Evolutionary conservation across 2,329 filamentous ascomycete species (phyloP), one percentile per base, ranked within the genome.

Genomic region (Coniochaeta sp.): DNA sequence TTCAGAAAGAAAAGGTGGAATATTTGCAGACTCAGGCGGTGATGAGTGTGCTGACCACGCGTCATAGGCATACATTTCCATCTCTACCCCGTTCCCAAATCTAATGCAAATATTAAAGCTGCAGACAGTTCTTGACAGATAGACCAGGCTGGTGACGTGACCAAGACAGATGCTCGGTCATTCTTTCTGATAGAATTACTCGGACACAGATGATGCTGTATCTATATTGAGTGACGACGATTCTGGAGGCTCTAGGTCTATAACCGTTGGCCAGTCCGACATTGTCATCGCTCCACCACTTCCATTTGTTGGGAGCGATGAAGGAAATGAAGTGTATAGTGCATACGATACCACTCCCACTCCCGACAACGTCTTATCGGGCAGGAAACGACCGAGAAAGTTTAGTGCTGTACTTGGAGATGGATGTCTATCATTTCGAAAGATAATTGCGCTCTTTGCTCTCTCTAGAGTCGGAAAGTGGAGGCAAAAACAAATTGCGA

Each of bases 1-100:
- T 84, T 65, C 73, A 76, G 57, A 87, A 89, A 67, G 87, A 85
- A 1, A 89, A 89, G 47, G 43, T 47, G 24, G 12, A 19, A 47
- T 47, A 66, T 59, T 33, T 28, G 17, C 22, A 36, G 26, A n/a
- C 11, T 57, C 31, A 40, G n/a, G n/a, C n/a, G n/a, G n/a, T 58
- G n/a, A 16, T 58, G 43, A 17, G 36, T 34, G 7, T 47, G 43
- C 43, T 47, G 22, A 47, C 43, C 38, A 24, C 11, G 43, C 11
- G 43, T 40, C 16, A 3, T 24, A 47, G 43, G 47, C 47, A 22
- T 52, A 52, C 47, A 52, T 52, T 5, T 26, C 22, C 2, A 52
- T 52, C 14, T 52, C 24, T 12, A 52, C 47, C 2, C 47, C 47
- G 2, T 24, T 28, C 12, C 12, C 24, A 31, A 9, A 31, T 24